These are phyloP conservation scores for Pelargonium myrrhifolium DNA, from an alignment of 441 rosid genomes.

Conservation along the genomic window DNA sequence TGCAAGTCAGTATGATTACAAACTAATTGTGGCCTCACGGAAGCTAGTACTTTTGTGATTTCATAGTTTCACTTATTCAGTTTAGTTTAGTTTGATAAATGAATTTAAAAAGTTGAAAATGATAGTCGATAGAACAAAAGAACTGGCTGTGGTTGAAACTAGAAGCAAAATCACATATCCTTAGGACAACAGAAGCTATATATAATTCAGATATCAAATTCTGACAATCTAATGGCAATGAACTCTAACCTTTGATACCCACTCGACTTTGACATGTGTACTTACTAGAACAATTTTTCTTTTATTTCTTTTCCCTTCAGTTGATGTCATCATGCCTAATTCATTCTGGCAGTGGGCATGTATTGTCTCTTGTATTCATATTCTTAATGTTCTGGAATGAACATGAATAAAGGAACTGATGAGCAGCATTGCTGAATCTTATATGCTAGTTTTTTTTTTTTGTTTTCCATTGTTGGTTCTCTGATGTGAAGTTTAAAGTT, in stretches of 20 bases:
- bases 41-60: neutral
- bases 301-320: neutral
- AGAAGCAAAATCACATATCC: no score
- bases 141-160: no score
- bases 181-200: no score
- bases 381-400: neutral
- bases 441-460: neutral
- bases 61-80: neutral
- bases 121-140: no score
- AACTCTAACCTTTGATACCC: no score
- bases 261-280: neutral
- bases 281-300: neutral
- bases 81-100: no score
- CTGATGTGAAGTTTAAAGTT: no score
- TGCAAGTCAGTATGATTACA: constrained; percentile 59
- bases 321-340: neutral
- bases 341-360: neutral
- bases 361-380: neutral
- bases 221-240: no score
- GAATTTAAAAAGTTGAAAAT: no score
- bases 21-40: constrained; percentile 5
- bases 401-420: neutral
- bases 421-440: neutral
- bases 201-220: no score
- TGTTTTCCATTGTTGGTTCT: neutral